Percentiles rank a stretch among this genome's conserved stretches.
Evolutionary conservation across 768 basidiomycete genomes (phyloP).

Genomic region (Pleurotus platypus): DNA sequence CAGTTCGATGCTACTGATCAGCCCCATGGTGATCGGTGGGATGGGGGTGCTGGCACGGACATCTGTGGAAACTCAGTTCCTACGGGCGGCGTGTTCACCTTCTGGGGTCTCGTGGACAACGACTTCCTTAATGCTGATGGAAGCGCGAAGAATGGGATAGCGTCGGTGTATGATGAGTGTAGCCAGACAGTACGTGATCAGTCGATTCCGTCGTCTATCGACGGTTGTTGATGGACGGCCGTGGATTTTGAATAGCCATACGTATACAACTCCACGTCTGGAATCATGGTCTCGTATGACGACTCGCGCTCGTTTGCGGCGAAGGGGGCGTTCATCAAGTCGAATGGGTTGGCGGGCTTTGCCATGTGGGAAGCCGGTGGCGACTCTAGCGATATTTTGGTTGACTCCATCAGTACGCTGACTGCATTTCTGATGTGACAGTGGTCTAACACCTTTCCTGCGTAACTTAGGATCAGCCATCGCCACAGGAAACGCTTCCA

Average conservation of each 20-base stretch:
- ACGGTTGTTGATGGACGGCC: conserved; percentile 1
- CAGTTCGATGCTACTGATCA: conserved; percentile 41
- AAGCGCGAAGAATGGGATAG: conserved; percentile 38
- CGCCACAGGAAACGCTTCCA: no score
- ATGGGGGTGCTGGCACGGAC: conserved; percentile 43
- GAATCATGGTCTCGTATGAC: conserved; percentile 66
- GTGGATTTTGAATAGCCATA: conserved; percentile 47
- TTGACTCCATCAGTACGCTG: conserved; percentile 52
- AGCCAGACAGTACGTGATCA: conserved; percentile 60
- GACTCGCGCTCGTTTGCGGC: conserved; percentile 53
- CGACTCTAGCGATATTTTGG: conserved; percentile 56
- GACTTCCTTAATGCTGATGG: conserved; percentile 52
- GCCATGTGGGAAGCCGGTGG: conserved; percentile 72
- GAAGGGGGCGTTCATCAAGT: conserved; percentile 60
- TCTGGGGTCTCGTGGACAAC: conserved; percentile 55
- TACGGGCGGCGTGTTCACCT: conserved; percentile 58
- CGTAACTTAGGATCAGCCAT: no score
- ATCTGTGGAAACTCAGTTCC: conserved; percentile 52
- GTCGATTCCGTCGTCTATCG: background rate
- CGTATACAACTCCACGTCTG: conserved; percentile 51
- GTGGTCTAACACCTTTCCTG: no score
- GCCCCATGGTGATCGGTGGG: conserved; percentile 56
- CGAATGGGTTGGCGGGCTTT: conserved; percentile 57
- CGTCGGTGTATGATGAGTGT: conserved; percentile 58
- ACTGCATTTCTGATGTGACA: no score